Evolutionary conservation across 139 green algal genomes (phyloP), one percentile per base, ranked within the genome.

Genomic region (Chlamydomonas schloesseri): DNA sequence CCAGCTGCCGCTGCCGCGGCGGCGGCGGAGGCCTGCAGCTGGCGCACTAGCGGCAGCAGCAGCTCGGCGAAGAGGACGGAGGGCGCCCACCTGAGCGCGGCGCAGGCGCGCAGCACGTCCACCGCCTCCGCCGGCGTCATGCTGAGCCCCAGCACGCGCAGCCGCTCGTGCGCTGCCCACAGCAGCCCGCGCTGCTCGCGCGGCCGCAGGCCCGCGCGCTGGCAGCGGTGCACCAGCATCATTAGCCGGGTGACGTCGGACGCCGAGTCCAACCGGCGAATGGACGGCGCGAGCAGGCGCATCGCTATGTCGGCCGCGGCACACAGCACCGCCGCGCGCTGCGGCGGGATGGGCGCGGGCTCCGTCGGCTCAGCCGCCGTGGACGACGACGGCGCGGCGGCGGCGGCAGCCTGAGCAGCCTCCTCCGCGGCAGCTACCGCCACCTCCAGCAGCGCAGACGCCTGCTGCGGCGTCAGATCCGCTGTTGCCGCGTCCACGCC

Each of bases 161-260:
- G n/a, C 13, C 79, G 67, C 46, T 85, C 79, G 33, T 85, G 79
- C 65, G 76, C 21, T 2, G 79, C 79, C 47, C 67, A 69, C 31
- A 85, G 47, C 29, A 85, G 64, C 79, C 20, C 42, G 42, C 42
- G 67, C 47, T 31, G 67, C 24, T 37, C 46, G 47, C 55, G 8
- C 37, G 67, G 79, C 47, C 65, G 50, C 13, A 85, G 31, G 47
- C 79, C 46, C 18, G 67, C 79, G 2, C 15, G 21, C 29, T 55
- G 1, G 33, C 20, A 21, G 28, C 79, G 65, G 8, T 31, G 65
- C 23, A 76, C 9, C 29, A 70, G 65, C 5, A 29, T 24, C n/a
- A 85, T 53, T 31, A 85, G 64, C 3, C 47, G 10, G 2, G 55
- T 20, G 18, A 67, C 47, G 50, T 18, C 20, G 31, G 42, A 50